These are phyloP conservation scores for Myxozyma vanderwaltii DNA, from an alignment of 805 yeast genomes.

Conservation along the genomic window DNA sequence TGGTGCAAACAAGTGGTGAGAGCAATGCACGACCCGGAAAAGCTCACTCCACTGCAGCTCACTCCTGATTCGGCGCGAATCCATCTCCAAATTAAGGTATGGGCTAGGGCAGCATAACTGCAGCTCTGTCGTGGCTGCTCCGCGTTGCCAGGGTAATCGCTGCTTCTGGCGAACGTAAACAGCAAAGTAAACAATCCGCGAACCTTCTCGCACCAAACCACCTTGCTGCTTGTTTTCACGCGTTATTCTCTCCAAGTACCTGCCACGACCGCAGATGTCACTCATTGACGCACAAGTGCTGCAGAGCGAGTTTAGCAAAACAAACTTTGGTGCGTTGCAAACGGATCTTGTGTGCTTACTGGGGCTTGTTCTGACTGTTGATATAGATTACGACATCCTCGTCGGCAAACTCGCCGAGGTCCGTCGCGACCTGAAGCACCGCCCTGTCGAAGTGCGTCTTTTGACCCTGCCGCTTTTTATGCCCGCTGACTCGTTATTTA, in stretches of 20 bases:
- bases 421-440: slow-evolving; percentile 32
- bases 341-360: not conserved
- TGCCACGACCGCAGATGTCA: not conserved
- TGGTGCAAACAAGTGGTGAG: not conserved
- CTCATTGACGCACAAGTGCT: not conserved
- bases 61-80: slow-evolving; percentile 3
- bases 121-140: not conserved
- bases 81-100: not conserved
- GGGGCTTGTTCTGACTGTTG: not conserved
- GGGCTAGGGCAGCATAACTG: not conserved
- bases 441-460: slow-evolving; percentile 26
- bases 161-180: not conserved
- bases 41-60: not conserved
- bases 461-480: not conserved
- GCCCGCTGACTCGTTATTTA: not conserved
- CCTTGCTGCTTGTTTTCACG: not conserved
- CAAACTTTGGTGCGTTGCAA: not conserved
- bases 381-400: slow-evolving; percentile 3
- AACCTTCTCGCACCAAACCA: not conserved
- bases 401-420: slow-evolving; percentile 8
- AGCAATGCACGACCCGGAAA: not conserved
- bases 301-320: slow-evolving; percentile 2
- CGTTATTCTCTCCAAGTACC: not conserved
- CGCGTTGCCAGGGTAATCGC: slow-evolving; percentile 10
- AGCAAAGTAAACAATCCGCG: not conserved